Conservation (phyloP, 176 grass and related monocot species). For the Coix lacrymajobi region DNA sequence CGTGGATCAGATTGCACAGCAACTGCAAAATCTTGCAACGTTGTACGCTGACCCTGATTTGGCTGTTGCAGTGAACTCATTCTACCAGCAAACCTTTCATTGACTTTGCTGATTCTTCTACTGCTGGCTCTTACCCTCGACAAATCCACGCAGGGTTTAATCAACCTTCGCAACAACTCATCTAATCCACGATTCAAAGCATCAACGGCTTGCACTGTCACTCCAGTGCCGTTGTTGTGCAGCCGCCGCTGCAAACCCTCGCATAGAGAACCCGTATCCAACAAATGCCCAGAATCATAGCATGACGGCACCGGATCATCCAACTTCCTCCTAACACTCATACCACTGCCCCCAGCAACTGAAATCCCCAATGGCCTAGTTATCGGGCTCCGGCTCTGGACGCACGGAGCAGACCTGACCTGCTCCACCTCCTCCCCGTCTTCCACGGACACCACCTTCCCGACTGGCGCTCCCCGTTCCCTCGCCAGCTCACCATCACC, state of each 20-base stretch:
- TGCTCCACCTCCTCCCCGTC: slow-evolving; percentile 93
- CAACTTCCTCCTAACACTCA: neutral
- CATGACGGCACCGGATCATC: slow-evolving; percentile 22
- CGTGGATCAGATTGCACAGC: slow-evolving; percentile 49
- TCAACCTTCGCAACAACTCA: slow-evolving; percentile 59
- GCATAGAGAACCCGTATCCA: slow-evolving; percentile 37
- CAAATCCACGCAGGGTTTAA: slow-evolving; percentile 59
- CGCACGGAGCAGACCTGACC: slow-evolving; percentile 46
- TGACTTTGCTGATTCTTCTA: slow-evolving; percentile 25
- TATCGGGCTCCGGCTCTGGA: slow-evolving; percentile 66
- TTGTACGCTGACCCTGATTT: slow-evolving; percentile 19
- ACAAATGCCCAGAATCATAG: slow-evolving; percentile 39
- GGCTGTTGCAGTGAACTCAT: slow-evolving; percentile 14
- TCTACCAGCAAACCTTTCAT: slow-evolving; percentile 21
- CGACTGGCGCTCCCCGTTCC: slow-evolving; percentile 33
- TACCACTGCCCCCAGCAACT: neutral
- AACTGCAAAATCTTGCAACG: slow-evolving; percentile 46
- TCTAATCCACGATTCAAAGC: slow-evolving; percentile 62
- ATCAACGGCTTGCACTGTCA: slow-evolving; percentile 36
- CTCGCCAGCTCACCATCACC: slow-evolving; percentile 23
- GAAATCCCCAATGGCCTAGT: slow-evolving; percentile 56
- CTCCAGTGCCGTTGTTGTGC: slow-evolving; percentile 35
- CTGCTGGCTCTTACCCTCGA: slow-evolving; percentile 36
- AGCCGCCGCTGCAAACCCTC: slow-evolving; percentile 37
- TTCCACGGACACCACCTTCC: slow-evolving; percentile 61